phyloP scores from a whole-genome alignment of 805 yeast genomes.

The Candida quercuum region DNA sequence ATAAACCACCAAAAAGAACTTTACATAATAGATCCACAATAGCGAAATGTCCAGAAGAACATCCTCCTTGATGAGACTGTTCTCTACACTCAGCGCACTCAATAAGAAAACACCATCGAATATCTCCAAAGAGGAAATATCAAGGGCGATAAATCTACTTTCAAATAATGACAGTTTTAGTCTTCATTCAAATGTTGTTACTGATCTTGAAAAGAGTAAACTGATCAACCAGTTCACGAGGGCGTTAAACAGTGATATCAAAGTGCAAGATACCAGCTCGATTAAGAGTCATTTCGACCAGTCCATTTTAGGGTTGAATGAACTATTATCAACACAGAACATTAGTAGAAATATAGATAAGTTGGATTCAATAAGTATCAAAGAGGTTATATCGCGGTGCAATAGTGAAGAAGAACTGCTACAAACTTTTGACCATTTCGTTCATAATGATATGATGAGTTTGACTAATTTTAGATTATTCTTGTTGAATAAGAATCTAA shows the following conservation, averaged over 20 bases:
- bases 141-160: conserved; percentile 2
- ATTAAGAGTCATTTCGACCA: conserved; percentile 11
- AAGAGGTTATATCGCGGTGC: conserved; percentile 5
- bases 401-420: conserved; percentile 4
- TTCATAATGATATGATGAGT: conserved; percentile 6
- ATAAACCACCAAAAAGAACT: too few species aligned
- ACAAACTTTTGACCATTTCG: conserved; percentile 11
- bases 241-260: conserved; percentile 13
- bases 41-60: too few species aligned
- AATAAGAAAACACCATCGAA: neutral
- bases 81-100: neutral
- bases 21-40: too few species aligned
- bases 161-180: neutral
- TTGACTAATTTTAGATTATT: conserved; percentile 8
- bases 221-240: conserved; percentile 13
- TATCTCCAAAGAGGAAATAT: neutral
- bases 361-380: conserved; percentile 4
- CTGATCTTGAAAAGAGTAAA: conserved; percentile 10
- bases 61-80: too few species aligned
- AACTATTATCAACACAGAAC: conserved; percentile 4
- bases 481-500: conserved; percentile 6
- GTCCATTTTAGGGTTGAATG: conserved; percentile 14
- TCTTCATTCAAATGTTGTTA: conserved; percentile 5
- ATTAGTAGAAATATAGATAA: neutral
- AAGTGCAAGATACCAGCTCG: conserved; percentile 1